phyloP scores from a whole-genome alignment of 1,284 basidiomycete species.

The Rhodotorula sp. region DNA sequence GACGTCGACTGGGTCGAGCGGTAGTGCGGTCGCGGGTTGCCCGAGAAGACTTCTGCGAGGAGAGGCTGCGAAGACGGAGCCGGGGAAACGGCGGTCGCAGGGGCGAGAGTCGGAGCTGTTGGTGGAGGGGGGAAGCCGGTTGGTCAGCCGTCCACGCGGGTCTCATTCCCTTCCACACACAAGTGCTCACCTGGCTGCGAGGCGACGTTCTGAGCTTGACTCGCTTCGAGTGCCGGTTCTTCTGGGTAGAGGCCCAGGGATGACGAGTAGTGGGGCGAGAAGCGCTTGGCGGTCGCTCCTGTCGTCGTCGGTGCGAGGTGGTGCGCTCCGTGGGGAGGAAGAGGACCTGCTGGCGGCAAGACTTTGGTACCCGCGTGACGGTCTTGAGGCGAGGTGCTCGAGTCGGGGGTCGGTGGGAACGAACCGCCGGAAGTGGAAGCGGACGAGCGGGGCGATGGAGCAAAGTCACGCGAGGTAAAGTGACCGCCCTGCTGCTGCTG shows the following conservation, averaged over 20 bases:
- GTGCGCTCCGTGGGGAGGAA: background rate
- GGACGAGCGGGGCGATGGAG: conserved; percentile 66
- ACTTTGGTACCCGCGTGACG: conserved; percentile 1
- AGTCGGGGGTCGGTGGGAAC: conserved; percentile 14
- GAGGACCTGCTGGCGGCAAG: background rate
- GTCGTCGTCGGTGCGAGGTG: background rate
- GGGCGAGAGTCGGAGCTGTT: background rate
- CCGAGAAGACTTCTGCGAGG: conserved; percentile 41
- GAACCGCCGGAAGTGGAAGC: conserved; percentile 51
- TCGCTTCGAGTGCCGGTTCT: conserved; percentile 29
- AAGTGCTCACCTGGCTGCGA: too few relatives aligned
- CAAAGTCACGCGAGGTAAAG: conserved; percentile 59
- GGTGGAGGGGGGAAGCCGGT: background rate
- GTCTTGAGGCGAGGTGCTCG: conserved; percentile 12
- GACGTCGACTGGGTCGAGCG: conserved; percentile 20
- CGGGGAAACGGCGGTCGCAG: background rate
- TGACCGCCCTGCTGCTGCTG: conserved; percentile 45
- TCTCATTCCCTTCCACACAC: too few relatives aligned
- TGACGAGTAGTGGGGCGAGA: background rate
- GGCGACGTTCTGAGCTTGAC: too few relatives aligned
- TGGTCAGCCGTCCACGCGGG: conserved; percentile 1
- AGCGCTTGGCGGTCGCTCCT: background rate
- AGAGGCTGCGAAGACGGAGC: conserved; percentile 23
- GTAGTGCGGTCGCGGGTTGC: conserved; percentile 35
- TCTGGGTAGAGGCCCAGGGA: conserved; percentile 51